Percentiles rank a stretch among this genome's conserved stretches.
These are phyloP conservation scores for Lophiostoma macrostomum DNA, from an alignment of 495 filamentous ascomycete species.

Conservation along the genomic window DNA sequence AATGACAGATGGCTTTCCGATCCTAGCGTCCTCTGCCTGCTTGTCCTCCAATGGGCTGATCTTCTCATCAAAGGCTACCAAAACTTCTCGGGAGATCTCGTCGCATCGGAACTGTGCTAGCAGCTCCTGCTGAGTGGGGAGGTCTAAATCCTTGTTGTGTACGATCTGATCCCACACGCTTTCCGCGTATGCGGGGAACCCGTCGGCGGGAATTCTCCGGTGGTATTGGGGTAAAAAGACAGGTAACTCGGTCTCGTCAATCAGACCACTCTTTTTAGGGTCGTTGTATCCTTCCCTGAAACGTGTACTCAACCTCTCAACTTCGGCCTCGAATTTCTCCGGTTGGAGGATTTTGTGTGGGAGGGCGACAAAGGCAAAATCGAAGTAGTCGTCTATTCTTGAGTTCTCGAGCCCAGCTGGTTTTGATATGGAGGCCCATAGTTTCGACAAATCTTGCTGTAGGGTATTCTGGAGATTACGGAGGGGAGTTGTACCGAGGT, in stretches of 20 bases:
- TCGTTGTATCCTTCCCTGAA: constrained; percentile 78
- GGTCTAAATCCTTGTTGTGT: constrained; percentile 94
- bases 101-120: constrained; percentile 97
- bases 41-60: constrained; percentile 83
- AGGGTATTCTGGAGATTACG: constrained; percentile 84
- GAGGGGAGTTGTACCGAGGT: constrained; percentile 86
- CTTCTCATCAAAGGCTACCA: constrained; percentile 75
- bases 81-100: constrained; percentile 84
- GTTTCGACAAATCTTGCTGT: constrained; percentile 80
- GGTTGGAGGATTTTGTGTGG: constrained; percentile 96
- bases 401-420: constrained; percentile 84
- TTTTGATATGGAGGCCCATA: constrained; percentile 91
- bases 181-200: constrained; percentile 86
- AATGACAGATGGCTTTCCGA: constrained; percentile 69
- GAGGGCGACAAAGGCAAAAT: constrained; percentile 93
- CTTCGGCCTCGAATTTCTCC: constrained; percentile 81
- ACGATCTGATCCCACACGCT: constrained; percentile 98
- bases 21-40: constrained; percentile 67
- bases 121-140: constrained; percentile 94
- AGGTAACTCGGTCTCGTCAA: constrained; percentile 67
- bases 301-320: constrained; percentile 71
- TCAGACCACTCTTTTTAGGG: constrained; percentile 44
- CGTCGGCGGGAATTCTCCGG: constrained; percentile 90
- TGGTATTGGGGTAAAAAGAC: constrained; percentile 94
- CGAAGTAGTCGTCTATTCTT: constrained; percentile 92